Percentiles rank a stretch among this genome's conserved stretches.
These are phyloP conservation scores for Pythium dissimile DNA, from an alignment of 352 stramenopile species.

Conservation along the genomic window DNA sequence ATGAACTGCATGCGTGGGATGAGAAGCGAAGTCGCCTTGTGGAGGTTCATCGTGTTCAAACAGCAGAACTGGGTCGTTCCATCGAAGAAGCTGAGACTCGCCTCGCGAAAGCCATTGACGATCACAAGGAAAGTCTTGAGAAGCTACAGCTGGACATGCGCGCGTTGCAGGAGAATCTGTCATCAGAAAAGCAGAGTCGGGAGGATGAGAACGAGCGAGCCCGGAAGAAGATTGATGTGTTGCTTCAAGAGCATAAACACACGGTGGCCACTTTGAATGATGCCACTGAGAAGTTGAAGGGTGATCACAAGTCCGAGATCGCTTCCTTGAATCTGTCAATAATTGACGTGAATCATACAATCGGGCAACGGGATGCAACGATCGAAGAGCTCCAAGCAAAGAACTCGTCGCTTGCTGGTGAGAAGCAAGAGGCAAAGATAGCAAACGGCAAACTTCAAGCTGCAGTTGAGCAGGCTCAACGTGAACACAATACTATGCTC, in stretches of 20 bases:
- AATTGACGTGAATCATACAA: background rate
- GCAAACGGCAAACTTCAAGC: background rate
- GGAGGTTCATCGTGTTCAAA: background rate
- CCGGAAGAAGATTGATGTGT: background rate
- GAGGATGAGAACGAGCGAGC: background rate
- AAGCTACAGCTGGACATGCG: too few species aligned
- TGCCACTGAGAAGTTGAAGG: slow-evolving; percentile 18
- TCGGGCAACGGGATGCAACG: background rate
- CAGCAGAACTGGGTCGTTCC: background rate
- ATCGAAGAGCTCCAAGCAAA: background rate
- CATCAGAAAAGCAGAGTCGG: background rate
- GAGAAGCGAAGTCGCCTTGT: too few species aligned
- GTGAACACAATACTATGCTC: background rate
- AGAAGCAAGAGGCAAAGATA: too few species aligned
- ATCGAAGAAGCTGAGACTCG: background rate
- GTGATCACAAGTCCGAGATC: slow-evolving; percentile 19
- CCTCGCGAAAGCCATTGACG: background rate
- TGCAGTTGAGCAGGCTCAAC: background rate
- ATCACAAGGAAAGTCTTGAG: background rate
- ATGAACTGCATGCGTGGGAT: background rate
- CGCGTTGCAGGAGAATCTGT: background rate
- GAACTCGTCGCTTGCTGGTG: too few species aligned
- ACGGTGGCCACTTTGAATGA: background rate
- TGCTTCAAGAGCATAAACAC: background rate
- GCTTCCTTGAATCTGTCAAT: background rate